These are phyloP conservation scores for Neurospora sp. DNA, from an alignment of 495 filamentous ascomycete species.

Conservation along the genomic window DNA sequence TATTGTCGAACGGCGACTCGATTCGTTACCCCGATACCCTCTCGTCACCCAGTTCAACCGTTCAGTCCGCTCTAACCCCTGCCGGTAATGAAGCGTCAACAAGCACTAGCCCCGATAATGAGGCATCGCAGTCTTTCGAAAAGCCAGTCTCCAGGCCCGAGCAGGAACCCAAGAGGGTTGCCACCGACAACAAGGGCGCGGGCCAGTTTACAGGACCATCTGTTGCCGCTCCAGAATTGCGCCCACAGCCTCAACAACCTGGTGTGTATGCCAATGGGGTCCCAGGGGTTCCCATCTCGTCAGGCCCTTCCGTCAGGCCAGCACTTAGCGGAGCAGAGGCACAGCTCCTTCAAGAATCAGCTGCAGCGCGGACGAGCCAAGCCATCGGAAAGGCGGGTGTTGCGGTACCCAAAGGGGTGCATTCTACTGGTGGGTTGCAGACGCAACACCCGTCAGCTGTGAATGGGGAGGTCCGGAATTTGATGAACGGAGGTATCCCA, in stretches of 20 bases:
- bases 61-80: slow-evolving; percentile 30
- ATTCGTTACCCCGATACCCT: slow-evolving; percentile 24
- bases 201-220: slow-evolving; percentile 5
- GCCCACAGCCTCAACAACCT: background rate
- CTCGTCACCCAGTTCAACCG: slow-evolving; percentile 36
- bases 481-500: background rate
- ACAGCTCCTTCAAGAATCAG: slow-evolving; percentile 32
- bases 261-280: background rate
- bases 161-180: background rate
- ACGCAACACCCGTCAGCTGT: background rate
- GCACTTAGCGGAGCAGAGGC: slow-evolving; percentile 25
- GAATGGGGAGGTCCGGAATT: background rate
- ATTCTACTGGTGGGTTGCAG: background rate
- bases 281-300: background rate
- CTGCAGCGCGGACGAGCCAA: slow-evolving; percentile 14
- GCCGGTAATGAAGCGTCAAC: slow-evolving; percentile 33
- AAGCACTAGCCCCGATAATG: slow-evolving; percentile 46
- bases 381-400: slow-evolving; percentile 4
- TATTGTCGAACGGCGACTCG: slow-evolving; percentile 7
- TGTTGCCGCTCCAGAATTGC: slow-evolving; percentile 4
- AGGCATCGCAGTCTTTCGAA: slow-evolving; percentile 32
- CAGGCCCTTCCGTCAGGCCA: background rate
- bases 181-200: background rate
- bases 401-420: background rate
- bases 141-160: background rate